A percentile compares a stretch with the other conserved stretches of the same genome.
Evolutionary conservation across 1,284 basidiomycete species (phyloP).

Genomic region (Pholiota adiposa): DNA sequence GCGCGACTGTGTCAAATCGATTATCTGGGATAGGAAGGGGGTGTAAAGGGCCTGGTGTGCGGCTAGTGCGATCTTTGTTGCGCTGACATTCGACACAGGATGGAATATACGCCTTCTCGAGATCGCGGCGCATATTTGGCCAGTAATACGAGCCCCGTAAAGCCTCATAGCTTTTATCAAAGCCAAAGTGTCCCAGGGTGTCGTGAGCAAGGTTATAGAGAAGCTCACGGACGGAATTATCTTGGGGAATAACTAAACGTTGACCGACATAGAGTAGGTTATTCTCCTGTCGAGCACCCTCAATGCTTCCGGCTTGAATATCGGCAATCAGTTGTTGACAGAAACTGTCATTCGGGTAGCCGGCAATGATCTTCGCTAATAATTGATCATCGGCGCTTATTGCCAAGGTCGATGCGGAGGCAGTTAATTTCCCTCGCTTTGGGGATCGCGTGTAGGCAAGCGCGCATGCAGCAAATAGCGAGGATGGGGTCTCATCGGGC

Average conservation of each 20-base stretch:
- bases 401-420: too few relatives aligned
- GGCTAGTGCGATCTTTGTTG: constrained; percentile 30
- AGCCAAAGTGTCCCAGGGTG: constrained; percentile 39
- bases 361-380: not conserved
- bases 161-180: constrained; percentile 36
- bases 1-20: constrained; percentile 18
- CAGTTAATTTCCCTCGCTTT: too few relatives aligned
- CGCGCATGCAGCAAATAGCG: constrained; percentile 26
- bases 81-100: too few relatives aligned
- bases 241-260: constrained; percentile 12
- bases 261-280: constrained; percentile 8
- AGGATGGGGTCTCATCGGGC: constrained; percentile 13
- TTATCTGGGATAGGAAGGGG: constrained; percentile 32
- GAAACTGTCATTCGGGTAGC: not conserved
- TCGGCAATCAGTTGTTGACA: not conserved
- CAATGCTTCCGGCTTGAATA: constrained; percentile 14
- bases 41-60: constrained; percentile 22
- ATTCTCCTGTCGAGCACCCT: constrained; percentile 1
- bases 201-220: constrained; percentile 29
- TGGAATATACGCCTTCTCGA: constrained; percentile 32
- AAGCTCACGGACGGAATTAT: not conserved
- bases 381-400: too few relatives aligned
- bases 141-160: constrained; percentile 40
- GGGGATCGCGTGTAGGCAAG: constrained; percentile 18
- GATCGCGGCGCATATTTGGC: constrained; percentile 40